Base-by-base conservation (phyloP, 2,329 filamentous ascomycete species). In the Arthrobotrys sphaeroides region DNA sequence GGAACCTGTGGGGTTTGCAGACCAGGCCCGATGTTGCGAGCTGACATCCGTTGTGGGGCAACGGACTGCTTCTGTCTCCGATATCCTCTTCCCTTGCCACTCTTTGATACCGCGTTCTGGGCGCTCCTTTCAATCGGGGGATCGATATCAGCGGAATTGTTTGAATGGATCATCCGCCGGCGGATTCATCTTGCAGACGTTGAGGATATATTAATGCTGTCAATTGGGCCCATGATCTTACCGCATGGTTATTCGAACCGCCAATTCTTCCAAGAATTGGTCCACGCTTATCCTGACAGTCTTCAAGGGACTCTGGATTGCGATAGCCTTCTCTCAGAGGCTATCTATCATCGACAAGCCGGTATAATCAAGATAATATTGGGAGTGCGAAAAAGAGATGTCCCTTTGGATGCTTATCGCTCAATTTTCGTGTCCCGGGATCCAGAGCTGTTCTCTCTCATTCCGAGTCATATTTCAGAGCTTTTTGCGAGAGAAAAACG, bases 241-340 rank as follows among this genome's bases (percentile, higher is more conserved):
- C 22, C 26, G 5, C 9, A 20, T 38, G 22, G 31, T 2, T 53
- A 26, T 33, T 16, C 33, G 6, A 65, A 65, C 38, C 18, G 42
- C 28, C 16, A 40, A 9, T 6, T 53, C 2, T 65, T 65, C n/a
- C 3, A 13, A 10, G 13, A 12, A 5, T 1, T 65, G 1, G 16
- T 40, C 10, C 20, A 51, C 2, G 16, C 28, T 5, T 65, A 65
- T 10, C 16, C 13, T 13, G 20, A 5, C 9, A 31, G 24, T 9
- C 12, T 42, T 12, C 45, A 28, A 18, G 28, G 31, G 6, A 28
- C 33, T 0, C 18, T 65, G 4, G 3, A n/a, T 16, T 65, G 61
- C 16, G 24, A 65, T 49, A 38, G n/a, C 2, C 61, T 65, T 53
- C 61, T 65, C n/a, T 31, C 13, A 5, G 61, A 65, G 42, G 61